Percentiles rank a stretch among this genome's conserved stretches.
Evolutionary conservation across 2,329 filamentous ascomycete species (phyloP).

Genomic region (Aciculosporium take): DNA sequence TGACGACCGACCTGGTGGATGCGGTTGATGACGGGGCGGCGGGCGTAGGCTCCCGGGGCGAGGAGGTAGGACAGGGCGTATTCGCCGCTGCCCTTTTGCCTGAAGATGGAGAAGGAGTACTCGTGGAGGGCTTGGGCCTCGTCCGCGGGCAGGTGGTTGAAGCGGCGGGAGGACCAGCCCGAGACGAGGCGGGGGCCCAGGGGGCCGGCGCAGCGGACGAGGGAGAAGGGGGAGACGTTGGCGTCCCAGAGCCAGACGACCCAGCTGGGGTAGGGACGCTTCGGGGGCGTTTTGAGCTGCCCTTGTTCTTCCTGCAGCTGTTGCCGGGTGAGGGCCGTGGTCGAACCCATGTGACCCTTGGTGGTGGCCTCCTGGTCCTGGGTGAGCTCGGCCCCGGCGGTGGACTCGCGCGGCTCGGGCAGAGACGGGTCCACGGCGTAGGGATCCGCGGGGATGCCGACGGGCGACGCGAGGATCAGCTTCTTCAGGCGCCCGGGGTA

Average conservation of each 20-base stretch:
- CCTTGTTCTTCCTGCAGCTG: not conserved
- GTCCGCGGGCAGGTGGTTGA: slow-evolving; percentile 68
- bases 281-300: slow-evolving; percentile 19
- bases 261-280: slow-evolving; percentile 64
- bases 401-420: slow-evolving; percentile 61
- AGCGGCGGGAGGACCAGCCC: slow-evolving; percentile 85
- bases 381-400: slow-evolving; percentile 62
- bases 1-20: slow-evolving; percentile 83
- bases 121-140: slow-evolving; percentile 80
- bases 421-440: slow-evolving; percentile 71
- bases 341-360: not conserved
- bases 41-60: slow-evolving; percentile 83
- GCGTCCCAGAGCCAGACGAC: slow-evolving; percentile 90
- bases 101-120: slow-evolving; percentile 90
- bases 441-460: slow-evolving; percentile 88
- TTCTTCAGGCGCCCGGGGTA: slow-evolving; percentile 93
- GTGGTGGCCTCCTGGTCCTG: slow-evolving; percentile 49
- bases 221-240: slow-evolving; percentile 86
- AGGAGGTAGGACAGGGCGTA: slow-evolving; percentile 88
- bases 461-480: slow-evolving; percentile 84
- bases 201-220: slow-evolving; percentile 78
- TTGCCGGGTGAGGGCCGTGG: not conserved
- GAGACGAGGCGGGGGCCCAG: slow-evolving; percentile 84
- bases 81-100: slow-evolving; percentile 81
- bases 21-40: slow-evolving; percentile 71